phyloP scores from a whole-genome alignment of 805 yeast genomes.

The Diddensiella santjacobensis region DNA sequence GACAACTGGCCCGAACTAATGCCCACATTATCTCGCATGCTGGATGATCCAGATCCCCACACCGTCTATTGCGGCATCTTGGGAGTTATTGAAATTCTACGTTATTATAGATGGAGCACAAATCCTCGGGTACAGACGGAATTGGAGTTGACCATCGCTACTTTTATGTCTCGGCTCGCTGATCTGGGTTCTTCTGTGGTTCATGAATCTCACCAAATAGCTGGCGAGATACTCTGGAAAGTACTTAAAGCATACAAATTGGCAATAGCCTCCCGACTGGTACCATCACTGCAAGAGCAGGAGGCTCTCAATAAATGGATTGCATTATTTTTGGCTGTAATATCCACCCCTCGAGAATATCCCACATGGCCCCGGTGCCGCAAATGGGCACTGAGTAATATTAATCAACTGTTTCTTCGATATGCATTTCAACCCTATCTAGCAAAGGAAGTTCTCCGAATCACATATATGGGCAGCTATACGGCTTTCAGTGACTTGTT shows the following conservation, averaged over 20 bases:
- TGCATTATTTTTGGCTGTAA: constrained; percentile 64
- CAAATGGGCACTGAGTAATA: constrained; percentile 80
- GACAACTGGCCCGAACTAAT: constrained; percentile 15
- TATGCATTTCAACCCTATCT: constrained; percentile 7
- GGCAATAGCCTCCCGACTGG: constrained; percentile 60
- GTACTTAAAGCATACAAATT: constrained; percentile 73
- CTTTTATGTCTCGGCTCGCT: constrained; percentile 61
- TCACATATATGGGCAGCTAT: neutral
- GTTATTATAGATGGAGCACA: constrained; percentile 64
- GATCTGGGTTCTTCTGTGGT: constrained; percentile 49
- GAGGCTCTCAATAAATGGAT: constrained; percentile 63
- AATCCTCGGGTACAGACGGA: constrained; percentile 46
- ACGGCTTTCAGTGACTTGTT: constrained; percentile 9
- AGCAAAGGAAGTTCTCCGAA: neutral
- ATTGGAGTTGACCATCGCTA: constrained; percentile 46
- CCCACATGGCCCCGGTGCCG: constrained; percentile 61
- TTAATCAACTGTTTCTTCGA: constrained; percentile 13
- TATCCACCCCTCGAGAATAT: constrained; percentile 56
- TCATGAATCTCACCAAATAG: constrained; percentile 36
- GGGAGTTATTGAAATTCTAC: constrained; percentile 47
- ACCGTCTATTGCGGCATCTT: constrained; percentile 61
- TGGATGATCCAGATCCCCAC: constrained; percentile 4
- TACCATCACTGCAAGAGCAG: constrained; percentile 54
- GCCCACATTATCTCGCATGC: constrained; percentile 3
- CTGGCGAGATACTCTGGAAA: constrained; percentile 71